These are phyloP conservation scores for Escallonia herrerae DNA, from an alignment of 129 eudicot species.

Conservation along the genomic window DNA sequence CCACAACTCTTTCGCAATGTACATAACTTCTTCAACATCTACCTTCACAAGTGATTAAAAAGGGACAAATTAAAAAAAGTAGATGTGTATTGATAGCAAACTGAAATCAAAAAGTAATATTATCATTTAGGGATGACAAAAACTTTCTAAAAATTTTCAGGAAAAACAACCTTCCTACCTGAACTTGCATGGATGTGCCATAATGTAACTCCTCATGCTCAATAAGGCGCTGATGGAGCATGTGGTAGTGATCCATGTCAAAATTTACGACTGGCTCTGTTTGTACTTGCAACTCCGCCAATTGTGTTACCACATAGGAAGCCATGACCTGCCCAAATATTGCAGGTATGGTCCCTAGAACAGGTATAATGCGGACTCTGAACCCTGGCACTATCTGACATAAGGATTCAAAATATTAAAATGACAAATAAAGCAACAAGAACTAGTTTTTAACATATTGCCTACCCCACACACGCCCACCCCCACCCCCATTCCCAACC, in stretches of 20 bases:
- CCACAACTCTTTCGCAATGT: conserved; percentile 91
- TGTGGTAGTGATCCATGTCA: conserved; percentile 75
- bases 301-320: conserved; percentile 73
- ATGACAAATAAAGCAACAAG: neutral
- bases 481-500: no score
- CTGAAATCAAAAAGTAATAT: neutral
- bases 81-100: neutral
- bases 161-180: conserved; percentile 37
- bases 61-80: no score
- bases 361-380: conserved; percentile 96
- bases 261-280: conserved; percentile 92
- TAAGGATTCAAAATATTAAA: conserved; percentile 5
- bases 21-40: conserved; percentile 92
- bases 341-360: conserved; percentile 91
- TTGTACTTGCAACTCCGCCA: conserved; percentile 73
- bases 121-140: neutral
- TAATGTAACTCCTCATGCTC: conserved; percentile 89
- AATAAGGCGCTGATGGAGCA: conserved; percentile 88
- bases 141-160: neutral
- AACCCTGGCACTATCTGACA: conserved; percentile 91
- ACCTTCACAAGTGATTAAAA: conserved; percentile 38
- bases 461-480: no score
- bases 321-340: conserved; percentile 99
- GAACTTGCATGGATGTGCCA: conserved; percentile 64
- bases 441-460: no score